These are phyloP conservation scores for Suhomyces kunorum DNA, from an alignment of 1,139 yeast species.

Conservation along the genomic window DNA sequence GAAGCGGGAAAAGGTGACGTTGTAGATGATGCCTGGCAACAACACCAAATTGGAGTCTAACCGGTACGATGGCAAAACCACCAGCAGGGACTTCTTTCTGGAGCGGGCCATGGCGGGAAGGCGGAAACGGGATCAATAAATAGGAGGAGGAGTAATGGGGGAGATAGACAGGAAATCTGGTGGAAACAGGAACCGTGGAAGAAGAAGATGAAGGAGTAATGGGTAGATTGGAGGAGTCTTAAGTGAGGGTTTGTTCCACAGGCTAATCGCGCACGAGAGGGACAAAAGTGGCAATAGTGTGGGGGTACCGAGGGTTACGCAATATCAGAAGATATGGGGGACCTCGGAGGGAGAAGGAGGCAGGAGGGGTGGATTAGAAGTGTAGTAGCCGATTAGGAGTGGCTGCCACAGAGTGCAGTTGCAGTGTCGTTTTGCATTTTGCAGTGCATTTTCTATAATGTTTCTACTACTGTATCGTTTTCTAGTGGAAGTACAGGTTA, in stretches of 20 bases:
- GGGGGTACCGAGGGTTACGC: conserved; percentile 11
- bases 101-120: conserved; percentile 7
- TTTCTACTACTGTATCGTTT: too few species aligned
- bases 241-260: background rate
- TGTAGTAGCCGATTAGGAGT: background rate
- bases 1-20: conserved; percentile 51
- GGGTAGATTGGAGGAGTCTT: background rate
- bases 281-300: too few species aligned
- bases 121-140: background rate
- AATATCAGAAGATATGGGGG: conserved; percentile 6
- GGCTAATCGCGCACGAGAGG: conserved; percentile 2
- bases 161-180: background rate
- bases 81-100: conserved; percentile 17
- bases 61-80: conserved; percentile 43
- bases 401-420: too few species aligned
- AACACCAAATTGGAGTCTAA: conserved; percentile 51
- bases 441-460: too few species aligned
- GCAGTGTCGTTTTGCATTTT: too few species aligned
- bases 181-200: background rate
- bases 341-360: background rate
- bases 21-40: conserved; percentile 62
- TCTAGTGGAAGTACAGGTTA: too few species aligned
- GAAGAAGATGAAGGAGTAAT: background rate
- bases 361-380: background rate
- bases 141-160: background rate